phyloP scores from a whole-genome alignment of 2,329 filamentous ascomycete genomes.

The Calonectria hawksworthii region DNA sequence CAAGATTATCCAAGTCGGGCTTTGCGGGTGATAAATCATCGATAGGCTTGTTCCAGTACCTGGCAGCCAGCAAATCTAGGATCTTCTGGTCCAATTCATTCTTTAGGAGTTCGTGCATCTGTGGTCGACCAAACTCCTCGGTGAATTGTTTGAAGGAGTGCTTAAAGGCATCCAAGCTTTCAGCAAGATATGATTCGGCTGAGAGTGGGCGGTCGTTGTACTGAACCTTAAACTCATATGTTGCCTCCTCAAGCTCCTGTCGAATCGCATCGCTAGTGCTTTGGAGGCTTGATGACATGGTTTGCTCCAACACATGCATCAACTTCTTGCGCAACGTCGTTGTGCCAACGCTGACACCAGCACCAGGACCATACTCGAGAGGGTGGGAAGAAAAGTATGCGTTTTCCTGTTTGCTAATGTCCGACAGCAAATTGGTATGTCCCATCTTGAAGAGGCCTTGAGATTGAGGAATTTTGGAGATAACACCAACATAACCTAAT shows the following conservation, averaged over 20 bases:
- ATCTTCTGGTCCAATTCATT: constrained; percentile 94
- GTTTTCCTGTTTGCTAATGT: constrained; percentile 90
- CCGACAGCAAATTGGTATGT: constrained; percentile 81
- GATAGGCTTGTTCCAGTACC: constrained; percentile 98
- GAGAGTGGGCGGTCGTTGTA: constrained; percentile 97
- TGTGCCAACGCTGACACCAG: constrained; percentile 84
- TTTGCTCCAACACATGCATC: constrained; percentile 96
- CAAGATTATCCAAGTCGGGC: constrained; percentile 79
- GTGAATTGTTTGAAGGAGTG: constrained; percentile 97
- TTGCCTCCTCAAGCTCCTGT: constrained; percentile 95
- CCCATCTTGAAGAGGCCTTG: constrained; percentile 87
- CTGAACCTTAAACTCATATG: constrained; percentile 99
- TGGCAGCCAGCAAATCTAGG: constrained; percentile 89
- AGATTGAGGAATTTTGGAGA: constrained; percentile 81
- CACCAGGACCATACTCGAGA: constrained; percentile 80
- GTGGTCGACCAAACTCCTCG: constrained; percentile 87
- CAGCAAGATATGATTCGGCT: constrained; percentile 95
- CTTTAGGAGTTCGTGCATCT: constrained; percentile 92
- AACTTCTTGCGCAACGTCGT: constrained; percentile 92
- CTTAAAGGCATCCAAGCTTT: constrained; percentile 96
- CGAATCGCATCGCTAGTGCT: constrained; percentile 92
- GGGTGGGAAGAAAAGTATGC: constrained; percentile 89
- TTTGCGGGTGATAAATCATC: constrained; percentile 80
- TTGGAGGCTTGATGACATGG: constrained; percentile 93
- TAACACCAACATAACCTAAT: constrained; percentile 96